Evolutionary conservation across 2,329 filamentous ascomycete genomes (phyloP).

Genomic region (Proliferodiscus dingleyae): DNA sequence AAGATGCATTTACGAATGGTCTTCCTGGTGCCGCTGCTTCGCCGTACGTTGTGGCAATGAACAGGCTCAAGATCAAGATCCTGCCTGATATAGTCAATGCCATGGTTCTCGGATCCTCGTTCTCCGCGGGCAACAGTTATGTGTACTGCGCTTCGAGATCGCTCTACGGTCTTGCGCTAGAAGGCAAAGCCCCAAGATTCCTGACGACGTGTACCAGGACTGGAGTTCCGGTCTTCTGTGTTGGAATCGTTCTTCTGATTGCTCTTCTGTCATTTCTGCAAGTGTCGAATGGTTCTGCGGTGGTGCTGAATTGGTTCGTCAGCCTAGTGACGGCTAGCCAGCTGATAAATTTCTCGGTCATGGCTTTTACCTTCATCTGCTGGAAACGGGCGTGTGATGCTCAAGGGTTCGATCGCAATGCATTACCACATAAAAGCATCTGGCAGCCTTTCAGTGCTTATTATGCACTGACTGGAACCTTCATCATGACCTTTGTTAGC

Average conservation of each 20-base stretch:
- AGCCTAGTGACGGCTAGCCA: slow-evolving; percentile 51
- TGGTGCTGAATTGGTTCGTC: slow-evolving; percentile 58
- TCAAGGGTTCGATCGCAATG: slow-evolving; percentile 40
- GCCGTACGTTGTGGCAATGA: slow-evolving; percentile 53
- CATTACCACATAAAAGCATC: slow-evolving; percentile 46
- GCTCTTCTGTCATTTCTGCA: slow-evolving; percentile 58
- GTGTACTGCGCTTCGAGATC: slow-evolving; percentile 45
- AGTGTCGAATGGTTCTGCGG: slow-evolving; percentile 49
- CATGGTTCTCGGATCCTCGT: slow-evolving; percentile 48
- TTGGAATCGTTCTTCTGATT: slow-evolving; percentile 50
- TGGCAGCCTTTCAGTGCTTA: slow-evolving; percentile 56
- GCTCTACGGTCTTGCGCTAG: slow-evolving; percentile 46
- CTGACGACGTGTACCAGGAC: slow-evolving; percentile 44
- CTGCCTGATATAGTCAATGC: slow-evolving; percentile 59
- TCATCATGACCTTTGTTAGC: slow-evolving; percentile 55
- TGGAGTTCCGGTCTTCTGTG: slow-evolving; percentile 58
- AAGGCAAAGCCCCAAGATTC: slow-evolving; percentile 44
- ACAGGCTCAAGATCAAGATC: slow-evolving; percentile 47
- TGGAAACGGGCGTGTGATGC: slow-evolving; percentile 47
- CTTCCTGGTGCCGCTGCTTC: slow-evolving; percentile 32
- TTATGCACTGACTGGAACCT: slow-evolving; percentile 46
- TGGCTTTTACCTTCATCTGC: slow-evolving; percentile 51
- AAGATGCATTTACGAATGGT: slow-evolving; percentile 44
- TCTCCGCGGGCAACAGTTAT: slow-evolving; percentile 52
- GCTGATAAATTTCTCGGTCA: slow-evolving; percentile 49